Base-by-base conservation (phyloP, 1,139 yeast species). In the Magnusiomyces ingens region DNA sequence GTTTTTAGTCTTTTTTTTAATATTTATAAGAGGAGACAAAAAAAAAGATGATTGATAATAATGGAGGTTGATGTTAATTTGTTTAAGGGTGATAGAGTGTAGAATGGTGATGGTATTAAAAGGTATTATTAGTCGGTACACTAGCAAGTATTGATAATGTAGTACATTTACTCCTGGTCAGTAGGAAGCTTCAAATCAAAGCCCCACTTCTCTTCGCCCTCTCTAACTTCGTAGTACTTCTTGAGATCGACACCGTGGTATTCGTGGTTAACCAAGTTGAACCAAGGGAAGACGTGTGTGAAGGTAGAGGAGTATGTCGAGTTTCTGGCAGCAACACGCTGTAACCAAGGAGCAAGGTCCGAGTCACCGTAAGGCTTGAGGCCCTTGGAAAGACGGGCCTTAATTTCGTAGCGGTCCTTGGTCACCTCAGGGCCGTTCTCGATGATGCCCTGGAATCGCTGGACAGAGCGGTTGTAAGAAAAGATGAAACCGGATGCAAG, bases 231-330 rank as follows among this genome's bases (percentile, higher is more conserved):
- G 67, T 84, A 84, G 68, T 85, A 85, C 67, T 80, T 84, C 61
- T 77, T 74, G 56, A 85, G 74, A 66, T 84, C 85, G 55, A 85
- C 83, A 40, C 94, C 95, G 69, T 88, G 96, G 72, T 82, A 84
- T 62, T 88, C 90, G 70, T 88, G 96, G 66, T 82, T 73, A 50
- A 84, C 90, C 60, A 85, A 73, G 71, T 88, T 88, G 75, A 88
- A 86, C 90, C 91, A 84, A 41, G 95, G 95, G 64, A 87, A 71
- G 59, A 85, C 67, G 54, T 84, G 81, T 63, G 84, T 67, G 55
- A 77, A 72, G 56, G 80, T 70, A 63, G 81, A 82, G 8, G 95
- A 81, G 67, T 82, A 83, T 62, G 84, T 86, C 22, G 95, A 84
- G 75, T 86, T 85, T 73, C 90, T 80, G 65, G 86, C 83, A 59